Base-by-base conservation (phyloP, 2,329 filamentous ascomycete species). In the Cladophialophora chaetospira region DNA sequence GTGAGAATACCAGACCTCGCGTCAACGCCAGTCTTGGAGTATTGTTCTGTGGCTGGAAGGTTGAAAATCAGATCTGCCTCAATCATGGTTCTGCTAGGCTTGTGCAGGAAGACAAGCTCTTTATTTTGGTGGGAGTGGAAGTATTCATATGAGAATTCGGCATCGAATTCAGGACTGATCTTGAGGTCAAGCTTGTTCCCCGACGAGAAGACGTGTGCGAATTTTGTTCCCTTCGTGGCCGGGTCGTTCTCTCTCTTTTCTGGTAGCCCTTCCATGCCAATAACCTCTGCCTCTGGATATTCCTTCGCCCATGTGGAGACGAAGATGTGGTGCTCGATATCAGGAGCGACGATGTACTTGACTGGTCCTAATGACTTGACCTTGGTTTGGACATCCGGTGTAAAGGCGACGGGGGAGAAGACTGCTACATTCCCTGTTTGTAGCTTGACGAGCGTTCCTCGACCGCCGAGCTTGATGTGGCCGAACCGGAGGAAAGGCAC, bases 311-410 rank as follows among this genome's bases (percentile, higher is more conserved):
- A 99, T 46, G 89, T 80, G 0, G 88, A 87, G 52, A 99, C 72
- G 77, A 94, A 95, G 71, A 99, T 90, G 80, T 99, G 94, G 74
- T 99, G 94, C 77, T 99, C 91, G 50, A 89, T 81, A 72, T 99
- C 94, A 1, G 88, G 84, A 0, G 94, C 93, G 23, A 93, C 79
- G 64, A 99, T 86, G 79, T 97, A 97, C 64, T 82, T 83, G 49
- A 97, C 84, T 38, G 84, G 80, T 47, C 86, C 86, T 55, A 90
- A 76, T 29, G 77, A 71, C n/a, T 84, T 78, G 33, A 66, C 58
- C 70, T 87, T 85, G 65, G 78, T 71, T 60, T 81, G 84, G 35
- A 91, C 86, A 56, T 87, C 84, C 2, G 87, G 81, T 2, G 92
- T 97, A 54, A 97, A 82, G 11, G 88, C 88, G 17, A 94, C 89